phyloP scores from a whole-genome alignment of 1,284 basidiomycete species.

The Phellinidium pouzarii region DNA sequence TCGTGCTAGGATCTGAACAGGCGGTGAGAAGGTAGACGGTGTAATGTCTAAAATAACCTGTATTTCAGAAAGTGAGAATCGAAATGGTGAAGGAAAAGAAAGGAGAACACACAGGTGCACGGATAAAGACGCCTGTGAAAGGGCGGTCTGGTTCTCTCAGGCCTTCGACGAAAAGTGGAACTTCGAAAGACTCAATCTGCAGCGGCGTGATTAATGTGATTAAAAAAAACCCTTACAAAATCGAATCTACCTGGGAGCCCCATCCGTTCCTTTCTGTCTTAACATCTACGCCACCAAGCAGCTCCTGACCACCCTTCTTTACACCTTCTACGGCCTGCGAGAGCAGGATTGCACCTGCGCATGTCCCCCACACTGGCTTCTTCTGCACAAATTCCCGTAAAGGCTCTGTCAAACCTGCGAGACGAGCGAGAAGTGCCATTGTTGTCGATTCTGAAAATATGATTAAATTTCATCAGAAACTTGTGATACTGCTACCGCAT shows the following conservation, averaged over 20 bases:
- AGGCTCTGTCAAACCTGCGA: slow-evolving; percentile 76
- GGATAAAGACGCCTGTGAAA: slow-evolving; percentile 91
- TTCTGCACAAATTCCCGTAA: slow-evolving; percentile 61
- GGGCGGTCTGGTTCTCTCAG: slow-evolving; percentile 55
- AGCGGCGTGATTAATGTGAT: slow-evolving; percentile 7
- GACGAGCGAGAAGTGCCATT: slow-evolving; percentile 79
- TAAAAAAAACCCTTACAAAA: background rate
- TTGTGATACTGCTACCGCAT: no score
- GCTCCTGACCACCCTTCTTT: slow-evolving; percentile 85
- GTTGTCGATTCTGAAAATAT: slow-evolving; percentile 85
- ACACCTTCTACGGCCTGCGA: slow-evolving; percentile 67
- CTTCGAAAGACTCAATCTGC: slow-evolving; percentile 88
- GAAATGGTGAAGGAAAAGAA: slow-evolving; percentile 8
- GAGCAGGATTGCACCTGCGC: slow-evolving; percentile 93
- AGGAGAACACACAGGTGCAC: slow-evolving; percentile 67
- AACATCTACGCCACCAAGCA: slow-evolving; percentile 79
- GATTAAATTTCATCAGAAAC: no score
- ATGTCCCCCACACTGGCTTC: slow-evolving; percentile 92
- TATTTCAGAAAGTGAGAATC: slow-evolving; percentile 10
- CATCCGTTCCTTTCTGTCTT: slow-evolving; percentile 87
- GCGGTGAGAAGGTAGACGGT: slow-evolving; percentile 37
- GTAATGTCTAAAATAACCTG: slow-evolving; percentile 57
- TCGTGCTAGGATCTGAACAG: slow-evolving; percentile 65
- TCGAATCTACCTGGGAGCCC: slow-evolving; percentile 62
- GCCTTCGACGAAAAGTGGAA: slow-evolving; percentile 59